Evolutionary conservation across 352 stramenopile species (phyloP), one percentile per base, ranked within the genome.

Genomic region (Phytophthora fragariaefolia): DNA sequence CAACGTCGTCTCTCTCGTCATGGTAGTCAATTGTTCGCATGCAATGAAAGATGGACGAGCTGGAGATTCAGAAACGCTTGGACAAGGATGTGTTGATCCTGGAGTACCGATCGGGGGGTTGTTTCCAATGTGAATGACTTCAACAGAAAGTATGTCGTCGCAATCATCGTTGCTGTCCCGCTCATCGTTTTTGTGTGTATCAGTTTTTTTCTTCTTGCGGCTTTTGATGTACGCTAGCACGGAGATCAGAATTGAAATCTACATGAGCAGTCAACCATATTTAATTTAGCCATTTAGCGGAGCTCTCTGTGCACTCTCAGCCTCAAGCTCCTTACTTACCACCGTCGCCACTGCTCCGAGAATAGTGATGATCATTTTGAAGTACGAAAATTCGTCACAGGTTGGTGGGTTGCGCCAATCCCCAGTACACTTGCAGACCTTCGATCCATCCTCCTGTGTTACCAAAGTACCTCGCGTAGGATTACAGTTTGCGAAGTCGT

Each of bases 361-460:
- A 54, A 83, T 79, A 2, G 77, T 85, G 22, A 82, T 47, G 38
- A 79, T 46, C 26, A 55, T 58, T 56, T 82, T 81, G 22, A 75
- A 63, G 45, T 70, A 68, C 18, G 77, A 76, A 24, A 72, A 80
- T 9, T 69, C 28, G 26, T 76, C 73, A 46, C 77, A 85, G 4
- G 52, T 66, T 6, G 77, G 77, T 2, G 77, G 77, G 22, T 73
- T 69, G 6, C 65, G 63, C 77, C 77, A 85, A 52, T 85, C 77
- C 4, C 72, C 74, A 13, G 71, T 71, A 54, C 77, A 85, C 32
- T 71, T 64, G 40, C 77, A 85, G 3, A 59, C 36, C 47, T 69
- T 53, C 20, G 67, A 70, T 42, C 61, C 77, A 24, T 85, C 63
- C 2, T 52, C 43, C 3, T 48, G 53, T 22, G 73, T 82, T 45